Conservation (phyloP, 2,329 filamentous ascomycete genomes). For the Diaporthe sp. region DNA sequence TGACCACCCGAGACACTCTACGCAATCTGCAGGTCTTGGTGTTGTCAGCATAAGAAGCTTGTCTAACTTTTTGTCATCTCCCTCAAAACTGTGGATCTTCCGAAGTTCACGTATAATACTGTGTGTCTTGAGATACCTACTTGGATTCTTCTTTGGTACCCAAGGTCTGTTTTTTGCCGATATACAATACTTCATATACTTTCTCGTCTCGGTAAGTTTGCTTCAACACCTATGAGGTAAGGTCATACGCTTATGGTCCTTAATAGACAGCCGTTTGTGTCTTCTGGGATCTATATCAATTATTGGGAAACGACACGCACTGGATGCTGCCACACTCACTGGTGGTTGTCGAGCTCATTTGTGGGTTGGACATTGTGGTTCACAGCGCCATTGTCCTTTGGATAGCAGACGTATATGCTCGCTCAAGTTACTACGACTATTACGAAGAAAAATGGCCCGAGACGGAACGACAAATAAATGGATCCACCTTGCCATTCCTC, state of each 20-base stretch:
- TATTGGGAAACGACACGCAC: background rate
- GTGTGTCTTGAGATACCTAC: background rate
- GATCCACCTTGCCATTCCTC: background rate
- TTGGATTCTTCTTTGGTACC: background rate
- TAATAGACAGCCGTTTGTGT: background rate
- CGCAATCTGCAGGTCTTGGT: background rate
- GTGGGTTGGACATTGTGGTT: background rate
- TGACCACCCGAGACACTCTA: background rate
- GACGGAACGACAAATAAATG: background rate
- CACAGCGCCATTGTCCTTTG: background rate
- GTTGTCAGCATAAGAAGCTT: background rate
- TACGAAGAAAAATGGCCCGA: no score
- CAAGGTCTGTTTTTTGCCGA: background rate
- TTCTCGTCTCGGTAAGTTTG: background rate
- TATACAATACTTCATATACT: background rate
- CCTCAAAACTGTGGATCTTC: background rate
- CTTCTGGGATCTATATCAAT: background rate
- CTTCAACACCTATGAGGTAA: accelerated
- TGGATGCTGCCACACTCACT: background rate
- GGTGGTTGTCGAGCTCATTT: background rate
- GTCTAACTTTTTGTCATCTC: background rate
- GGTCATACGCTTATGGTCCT: background rate
- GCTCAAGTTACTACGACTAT: no score
- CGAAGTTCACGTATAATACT: background rate
- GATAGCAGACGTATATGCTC: no score